These are phyloP conservation scores for Ephemerocybe angulata DNA, from an alignment of 768 basidiomycete species.

Conservation along the genomic window DNA sequence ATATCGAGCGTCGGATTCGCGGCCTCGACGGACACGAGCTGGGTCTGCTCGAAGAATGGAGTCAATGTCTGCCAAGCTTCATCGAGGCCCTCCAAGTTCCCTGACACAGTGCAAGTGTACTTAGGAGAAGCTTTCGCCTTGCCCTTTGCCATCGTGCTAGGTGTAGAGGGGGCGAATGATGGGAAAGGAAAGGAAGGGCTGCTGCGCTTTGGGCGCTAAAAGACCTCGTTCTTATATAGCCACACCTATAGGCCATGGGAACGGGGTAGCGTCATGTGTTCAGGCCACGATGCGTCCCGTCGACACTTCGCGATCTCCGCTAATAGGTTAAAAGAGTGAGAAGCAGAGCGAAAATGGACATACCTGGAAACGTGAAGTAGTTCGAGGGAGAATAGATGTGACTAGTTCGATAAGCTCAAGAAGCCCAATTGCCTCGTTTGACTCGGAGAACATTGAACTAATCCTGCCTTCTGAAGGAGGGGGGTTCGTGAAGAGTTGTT, in stretches of 20 bases:
- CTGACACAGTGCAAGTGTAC: slow-evolving; percentile 18
- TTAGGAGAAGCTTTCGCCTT: slow-evolving; percentile 1
- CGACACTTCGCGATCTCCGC: not conserved
- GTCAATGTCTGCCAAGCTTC: slow-evolving; percentile 32
- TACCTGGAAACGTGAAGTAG: too few species aligned
- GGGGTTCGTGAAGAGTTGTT: too few species aligned
- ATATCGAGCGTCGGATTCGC: slow-evolving; percentile 36
- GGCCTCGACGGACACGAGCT: slow-evolving; percentile 38
- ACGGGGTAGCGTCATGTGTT: not conserved
- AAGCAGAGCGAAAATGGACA: too few species aligned
- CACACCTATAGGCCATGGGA: not conserved
- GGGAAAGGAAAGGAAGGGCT: not conserved
- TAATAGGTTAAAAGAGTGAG: not conserved
- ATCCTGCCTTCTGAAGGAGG: too few species aligned
- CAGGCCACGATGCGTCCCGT: not conserved
- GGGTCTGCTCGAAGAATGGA: slow-evolving; percentile 38
- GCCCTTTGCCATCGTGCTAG: not conserved
- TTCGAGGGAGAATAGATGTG: too few species aligned
- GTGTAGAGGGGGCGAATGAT: not conserved
- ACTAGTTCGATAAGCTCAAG: too few species aligned
- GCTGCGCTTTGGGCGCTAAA: not conserved
- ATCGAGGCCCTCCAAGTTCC: slow-evolving; percentile 36
- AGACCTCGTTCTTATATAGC: not conserved
- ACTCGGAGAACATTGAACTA: too few species aligned
- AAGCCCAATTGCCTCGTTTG: too few species aligned